Evolutionary conservation across 2,329 filamentous ascomycete species (phyloP).

Genomic region (Pezicula radicicola): DNA sequence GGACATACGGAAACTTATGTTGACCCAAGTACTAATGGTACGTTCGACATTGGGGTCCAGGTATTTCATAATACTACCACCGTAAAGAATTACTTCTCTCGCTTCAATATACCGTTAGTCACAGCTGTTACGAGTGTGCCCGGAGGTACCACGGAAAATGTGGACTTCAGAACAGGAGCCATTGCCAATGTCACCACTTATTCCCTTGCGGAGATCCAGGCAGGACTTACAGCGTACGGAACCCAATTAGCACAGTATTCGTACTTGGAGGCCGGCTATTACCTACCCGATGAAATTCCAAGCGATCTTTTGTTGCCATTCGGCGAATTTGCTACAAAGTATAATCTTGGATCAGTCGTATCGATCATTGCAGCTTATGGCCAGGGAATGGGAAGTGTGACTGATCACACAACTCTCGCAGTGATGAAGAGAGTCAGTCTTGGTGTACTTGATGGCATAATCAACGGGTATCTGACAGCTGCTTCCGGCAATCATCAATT

Average conservation of each 20-base stretch:
- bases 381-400: conserved; percentile 41
- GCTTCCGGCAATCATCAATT: conserved; percentile 12
- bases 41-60: conserved; percentile 34
- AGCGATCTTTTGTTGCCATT: conserved; percentile 3
- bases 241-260: conserved; percentile 26
- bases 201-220: not conserved
- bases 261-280: conserved; percentile 33
- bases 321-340: conserved; percentile 1
- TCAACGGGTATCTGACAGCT: conserved; percentile 11
- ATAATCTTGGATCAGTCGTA: conserved; percentile 24
- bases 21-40: conserved; percentile 30
- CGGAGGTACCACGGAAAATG: no score
- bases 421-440: conserved; percentile 38
- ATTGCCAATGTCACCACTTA: not conserved
- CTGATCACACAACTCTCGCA: conserved; percentile 39
- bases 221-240: not conserved
- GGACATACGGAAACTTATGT: conserved; percentile 47
- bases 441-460: conserved; percentile 8
- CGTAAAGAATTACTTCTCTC: conserved; percentile 10
- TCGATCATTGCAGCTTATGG: conserved; percentile 33
- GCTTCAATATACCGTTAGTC: not conserved
- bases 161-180: not conserved
- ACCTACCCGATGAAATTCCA: conserved; percentile 21
- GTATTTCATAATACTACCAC: conserved; percentile 7
- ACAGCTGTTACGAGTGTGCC: no score